phyloP scores from a whole-genome alignment of 1,284 basidiomycete genomes.

The Butyriboletus appendiculatus region DNA sequence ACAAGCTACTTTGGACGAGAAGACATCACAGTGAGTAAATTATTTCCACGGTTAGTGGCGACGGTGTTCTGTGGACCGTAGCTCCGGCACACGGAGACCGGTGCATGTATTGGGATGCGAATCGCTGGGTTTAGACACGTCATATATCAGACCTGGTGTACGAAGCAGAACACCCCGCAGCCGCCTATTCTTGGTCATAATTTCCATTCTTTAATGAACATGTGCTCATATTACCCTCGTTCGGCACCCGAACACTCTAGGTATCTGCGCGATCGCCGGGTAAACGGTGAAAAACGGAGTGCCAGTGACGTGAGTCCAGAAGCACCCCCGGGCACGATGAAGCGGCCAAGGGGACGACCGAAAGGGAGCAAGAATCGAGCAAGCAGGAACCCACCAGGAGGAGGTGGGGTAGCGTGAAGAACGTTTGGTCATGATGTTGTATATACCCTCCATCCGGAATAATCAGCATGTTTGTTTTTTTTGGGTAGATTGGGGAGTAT shows the following conservation, averaged over 20 bases:
- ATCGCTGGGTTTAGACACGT: constrained; percentile 7
- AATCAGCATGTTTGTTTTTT: too few relatives aligned
- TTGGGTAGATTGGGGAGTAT: too few relatives aligned
- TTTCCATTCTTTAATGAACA: constrained; percentile 14
- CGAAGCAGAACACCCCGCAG: background rate
- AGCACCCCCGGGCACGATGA: constrained; percentile 29
- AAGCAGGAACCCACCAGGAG: constrained; percentile 17
- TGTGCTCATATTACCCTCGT: constrained; percentile 18
- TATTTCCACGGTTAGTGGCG: constrained; percentile 14
- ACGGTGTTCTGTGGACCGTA: background rate
- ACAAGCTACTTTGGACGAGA: constrained; percentile 72
- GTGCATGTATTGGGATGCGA: constrained; percentile 1
- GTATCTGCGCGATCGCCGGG: constrained; percentile 40
- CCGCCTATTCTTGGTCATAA: constrained; percentile 3
- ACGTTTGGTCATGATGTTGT: constrained; percentile 4
- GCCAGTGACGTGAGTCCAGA: constrained; percentile 30
- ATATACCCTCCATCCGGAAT: constrained; percentile 2
- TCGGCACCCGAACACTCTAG: constrained; percentile 19
- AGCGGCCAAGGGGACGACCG: constrained; percentile 52
- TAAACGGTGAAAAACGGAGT: constrained; percentile 37
- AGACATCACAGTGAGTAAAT: constrained; percentile 61
- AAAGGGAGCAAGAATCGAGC: constrained; percentile 40
- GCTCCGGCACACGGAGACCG: constrained; percentile 3
- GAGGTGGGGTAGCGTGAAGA: constrained; percentile 9
- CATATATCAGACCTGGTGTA: background rate